A percentile compares a stretch with the other conserved stretches of the same genome.
These are phyloP conservation scores for Solanum virginianum DNA, from an alignment of 257 asterid genomes.

Conservation along the genomic window DNA sequence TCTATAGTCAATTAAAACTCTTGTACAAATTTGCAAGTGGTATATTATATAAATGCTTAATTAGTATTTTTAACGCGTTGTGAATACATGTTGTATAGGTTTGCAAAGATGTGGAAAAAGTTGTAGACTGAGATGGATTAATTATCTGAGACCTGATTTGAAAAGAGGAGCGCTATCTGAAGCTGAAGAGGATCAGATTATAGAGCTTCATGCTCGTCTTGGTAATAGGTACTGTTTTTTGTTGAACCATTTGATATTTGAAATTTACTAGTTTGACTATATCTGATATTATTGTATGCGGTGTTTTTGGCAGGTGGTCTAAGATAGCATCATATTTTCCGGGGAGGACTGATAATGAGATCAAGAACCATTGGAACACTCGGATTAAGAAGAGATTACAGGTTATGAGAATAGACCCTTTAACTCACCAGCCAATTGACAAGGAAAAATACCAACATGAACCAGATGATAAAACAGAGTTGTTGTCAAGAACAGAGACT, in stretches of 20 bases:
- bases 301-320: conserved; percentile 43
- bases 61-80: not conserved
- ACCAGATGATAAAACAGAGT: not conserved
- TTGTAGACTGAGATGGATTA: conserved; percentile 55
- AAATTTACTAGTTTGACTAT: not conserved
- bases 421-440: conserved; percentile 20
- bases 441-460: not conserved
- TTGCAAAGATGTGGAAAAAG: conserved; percentile 59
- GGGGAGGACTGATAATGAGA: conserved; percentile 61
- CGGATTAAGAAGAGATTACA: conserved; percentile 57
- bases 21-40: too few relatives aligned
- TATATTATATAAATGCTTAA: not conserved
- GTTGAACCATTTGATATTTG: not conserved
- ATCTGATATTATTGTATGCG: not conserved
- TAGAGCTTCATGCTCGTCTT: conserved; percentile 61
- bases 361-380: conserved; percentile 68
- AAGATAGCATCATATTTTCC: conserved; percentile 62
- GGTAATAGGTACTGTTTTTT: conserved; percentile 45
- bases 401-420: conserved; percentile 32
- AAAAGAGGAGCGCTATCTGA: conserved; percentile 50
- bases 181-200: conserved; percentile 47
- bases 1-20: not conserved
- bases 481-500: not conserved
- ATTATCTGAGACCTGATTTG: conserved; percentile 55
- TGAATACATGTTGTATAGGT: conserved; percentile 12